Base-by-base conservation (phyloP, 2,329 filamentous ascomycete species). In the Penicillium sp. region DNA sequence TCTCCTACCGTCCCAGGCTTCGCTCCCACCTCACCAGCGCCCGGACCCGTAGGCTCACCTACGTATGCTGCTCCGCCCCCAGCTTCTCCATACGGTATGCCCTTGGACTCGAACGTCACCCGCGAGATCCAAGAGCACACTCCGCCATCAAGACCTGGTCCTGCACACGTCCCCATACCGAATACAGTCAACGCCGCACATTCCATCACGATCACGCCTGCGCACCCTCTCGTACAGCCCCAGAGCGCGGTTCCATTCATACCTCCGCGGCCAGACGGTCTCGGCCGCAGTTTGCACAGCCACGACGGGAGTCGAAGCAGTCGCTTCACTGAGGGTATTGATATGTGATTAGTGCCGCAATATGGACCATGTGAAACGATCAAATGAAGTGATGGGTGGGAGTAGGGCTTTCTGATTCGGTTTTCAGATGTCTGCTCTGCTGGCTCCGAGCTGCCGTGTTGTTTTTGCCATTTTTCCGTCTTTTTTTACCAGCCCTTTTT, bases 281-380 rank as follows among this genome's bases (percentile, higher is more conserved):
- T 78, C 22, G 76, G 76, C 24, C 73, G 76, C 49, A 77, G 72
- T 50, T 66, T 74, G 51, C 66, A 72, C 5, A 73, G 73, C 50
- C 69, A 69, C 42, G 75, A 78, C 57, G 75, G 75, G n/a, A 78
- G 76, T 60, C 72, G 75, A 32, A 67, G 74, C 32, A 78, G 76
- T 62, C 72, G 75, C 42, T 78, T 78, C 57, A 75, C 73, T 16
- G 76, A 72, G 58, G 70, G 68, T 24, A 57, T 69, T 16, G 63
- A 66, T 57, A 56, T 70, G 54, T 70, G 54, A 66, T 54, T 21
- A 24, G 45, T 43, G 36, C 32, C 27, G 40, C 38, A 41, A 48
- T 46, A 54, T 46, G 58, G 57, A 48, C 58, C 41, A 65, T 50
- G 61, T 42, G 62, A 64, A 58, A 65, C 44, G 62, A 63, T 29